These are phyloP conservation scores for Fistulifera solaris DNA, from an alignment of 108 stramenopile genomes.

Conservation along the genomic window DNA sequence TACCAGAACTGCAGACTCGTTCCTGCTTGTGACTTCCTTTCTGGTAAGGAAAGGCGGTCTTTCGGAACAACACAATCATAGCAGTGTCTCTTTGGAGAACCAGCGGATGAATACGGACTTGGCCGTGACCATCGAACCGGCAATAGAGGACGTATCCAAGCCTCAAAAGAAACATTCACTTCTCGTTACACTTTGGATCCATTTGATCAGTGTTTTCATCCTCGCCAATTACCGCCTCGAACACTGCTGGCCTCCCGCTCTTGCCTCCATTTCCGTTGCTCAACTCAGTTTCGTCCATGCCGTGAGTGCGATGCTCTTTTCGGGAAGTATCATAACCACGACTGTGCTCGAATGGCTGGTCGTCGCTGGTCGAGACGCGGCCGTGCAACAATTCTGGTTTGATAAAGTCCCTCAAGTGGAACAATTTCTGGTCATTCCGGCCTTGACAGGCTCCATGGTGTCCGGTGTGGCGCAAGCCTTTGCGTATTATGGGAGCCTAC, in stretches of 20 bases:
- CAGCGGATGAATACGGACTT: background rate
- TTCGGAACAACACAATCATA: background rate
- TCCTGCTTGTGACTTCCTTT: too few species aligned
- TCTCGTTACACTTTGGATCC: background rate
- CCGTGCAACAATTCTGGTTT: constrained; percentile 12
- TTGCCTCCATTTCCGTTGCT: background rate
- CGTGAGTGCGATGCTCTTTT: constrained; percentile 19
- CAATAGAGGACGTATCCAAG: background rate
- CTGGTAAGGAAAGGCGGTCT: background rate
- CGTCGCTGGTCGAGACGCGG: background rate
- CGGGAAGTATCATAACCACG: constrained; percentile 18
- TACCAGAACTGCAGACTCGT: too few species aligned
- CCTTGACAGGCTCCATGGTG: constrained; percentile 12
- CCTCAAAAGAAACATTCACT: background rate
- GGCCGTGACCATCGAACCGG: background rate
- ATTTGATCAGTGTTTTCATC: background rate
- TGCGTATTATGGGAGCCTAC: constrained; percentile 11
- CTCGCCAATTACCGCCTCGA: background rate
- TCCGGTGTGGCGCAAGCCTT: constrained; percentile 15
- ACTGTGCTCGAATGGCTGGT: constrained; percentile 19
- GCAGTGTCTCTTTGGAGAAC: background rate
- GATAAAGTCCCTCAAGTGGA: constrained; percentile 12
- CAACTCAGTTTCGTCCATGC: constrained; percentile 13
- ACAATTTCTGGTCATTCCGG: constrained; percentile 14
- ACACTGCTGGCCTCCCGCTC: background rate